Percentiles rank a stretch among this genome's conserved stretches.
Conservation (phyloP, 2,329 filamentous ascomycete genomes). For the Colletotrichum sp. region DNA sequence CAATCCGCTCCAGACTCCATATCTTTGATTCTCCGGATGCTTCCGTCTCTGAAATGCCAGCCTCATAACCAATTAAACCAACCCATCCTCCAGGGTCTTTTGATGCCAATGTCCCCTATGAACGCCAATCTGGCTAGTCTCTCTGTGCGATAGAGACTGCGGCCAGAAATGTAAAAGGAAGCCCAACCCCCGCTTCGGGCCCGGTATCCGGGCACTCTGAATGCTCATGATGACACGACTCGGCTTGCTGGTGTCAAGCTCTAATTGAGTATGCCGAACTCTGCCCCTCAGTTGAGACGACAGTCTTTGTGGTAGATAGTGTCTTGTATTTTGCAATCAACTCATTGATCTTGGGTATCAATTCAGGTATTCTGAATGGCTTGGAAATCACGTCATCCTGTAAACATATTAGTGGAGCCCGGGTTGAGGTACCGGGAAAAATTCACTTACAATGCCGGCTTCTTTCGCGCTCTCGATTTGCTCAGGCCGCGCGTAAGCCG, state of each 20-base stretch:
- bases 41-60: not conserved
- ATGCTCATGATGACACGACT: not conserved
- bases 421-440: not conserved
- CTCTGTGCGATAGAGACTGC: not conserved
- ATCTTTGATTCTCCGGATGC: not conserved
- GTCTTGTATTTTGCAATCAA: conserved; percentile 48
- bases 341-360: conserved; percentile 71
- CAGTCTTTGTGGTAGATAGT: conserved; percentile 27
- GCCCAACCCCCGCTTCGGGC: not conserved
- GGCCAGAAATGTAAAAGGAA: not conserved
- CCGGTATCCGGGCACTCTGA: not conserved
- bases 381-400: conserved; percentile 80
- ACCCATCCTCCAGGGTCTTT: conserved; percentile 1
- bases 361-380: conserved; percentile 76
- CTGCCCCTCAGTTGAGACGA: not conserved
- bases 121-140: conserved; percentile 6
- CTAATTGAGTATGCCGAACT: not conserved
- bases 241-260: not conserved
- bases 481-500: conserved; percentile 77
- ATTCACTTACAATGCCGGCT: conserved; percentile 70
- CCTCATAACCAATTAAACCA: not conserved
- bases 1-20: conserved; percentile 3
- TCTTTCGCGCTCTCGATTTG: conserved; percentile 74
- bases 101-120: not conserved
- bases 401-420: not conserved